These are phyloP conservation scores for Tetracladium maxilliforme DNA, from an alignment of 2,329 filamentous ascomycete species.

Conservation along the genomic window DNA sequence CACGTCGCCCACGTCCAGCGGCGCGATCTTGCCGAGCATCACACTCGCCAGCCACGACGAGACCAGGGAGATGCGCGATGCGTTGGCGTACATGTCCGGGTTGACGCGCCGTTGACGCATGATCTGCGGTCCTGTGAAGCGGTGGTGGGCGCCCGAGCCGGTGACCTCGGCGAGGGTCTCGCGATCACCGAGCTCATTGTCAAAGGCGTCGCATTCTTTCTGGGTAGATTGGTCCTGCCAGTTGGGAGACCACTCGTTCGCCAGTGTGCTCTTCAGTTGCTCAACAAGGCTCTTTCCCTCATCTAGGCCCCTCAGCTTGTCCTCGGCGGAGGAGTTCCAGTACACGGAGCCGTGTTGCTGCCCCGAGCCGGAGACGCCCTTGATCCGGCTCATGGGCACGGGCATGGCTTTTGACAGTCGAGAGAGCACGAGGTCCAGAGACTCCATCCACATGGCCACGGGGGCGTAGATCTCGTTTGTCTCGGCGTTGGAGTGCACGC, in stretches of 20 bases:
- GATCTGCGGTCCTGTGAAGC: slow-evolving; percentile 96
- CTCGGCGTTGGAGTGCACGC: slow-evolving; percentile 66
- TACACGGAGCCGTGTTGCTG: slow-evolving; percentile 98
- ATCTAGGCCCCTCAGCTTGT: slow-evolving; percentile 45
- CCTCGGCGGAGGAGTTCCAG: slow-evolving; percentile 62
- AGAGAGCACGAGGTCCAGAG: slow-evolving; percentile 69
- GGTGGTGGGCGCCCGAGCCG: slow-evolving; percentile 88
- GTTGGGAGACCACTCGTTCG: slow-evolving; percentile 80
- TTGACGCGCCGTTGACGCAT: slow-evolving; percentile 71
- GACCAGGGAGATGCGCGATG: slow-evolving; percentile 78
- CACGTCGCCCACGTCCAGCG: slow-evolving; percentile 86
- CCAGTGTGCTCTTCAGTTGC: slow-evolving; percentile 60
- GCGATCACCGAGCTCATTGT: slow-evolving; percentile 50
- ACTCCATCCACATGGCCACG: slow-evolving; percentile 88
- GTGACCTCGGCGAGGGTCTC: slow-evolving; percentile 63
- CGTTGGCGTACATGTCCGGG: slow-evolving; percentile 67
- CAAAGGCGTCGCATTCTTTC: slow-evolving; percentile 79
- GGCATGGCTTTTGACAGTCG: slow-evolving; percentile 56
- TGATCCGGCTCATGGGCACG: slow-evolving; percentile 59
- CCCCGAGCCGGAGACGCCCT: slow-evolving; percentile 77
- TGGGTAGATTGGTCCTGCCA: slow-evolving; percentile 98
- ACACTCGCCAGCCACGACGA: slow-evolving; percentile 91
- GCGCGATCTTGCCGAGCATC: slow-evolving; percentile 72
- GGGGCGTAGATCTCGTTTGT: slow-evolving; percentile 88
- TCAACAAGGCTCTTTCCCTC: slow-evolving; percentile 47